Conservation (phyloP, 148 eudicot species). For the Pouteria glomerata region DNA sequence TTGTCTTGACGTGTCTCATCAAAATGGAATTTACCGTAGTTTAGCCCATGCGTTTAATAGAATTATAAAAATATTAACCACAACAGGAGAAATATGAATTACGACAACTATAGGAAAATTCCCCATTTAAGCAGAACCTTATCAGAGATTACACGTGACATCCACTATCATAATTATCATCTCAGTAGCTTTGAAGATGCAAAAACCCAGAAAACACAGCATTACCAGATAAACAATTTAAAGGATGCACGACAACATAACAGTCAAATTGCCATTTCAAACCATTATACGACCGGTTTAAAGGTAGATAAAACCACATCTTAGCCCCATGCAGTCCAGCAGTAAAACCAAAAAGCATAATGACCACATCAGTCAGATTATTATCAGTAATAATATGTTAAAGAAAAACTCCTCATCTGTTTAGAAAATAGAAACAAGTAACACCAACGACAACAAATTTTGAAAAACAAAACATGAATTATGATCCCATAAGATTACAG, state of each 20-base stretch:
- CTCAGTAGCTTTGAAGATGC: background rate
- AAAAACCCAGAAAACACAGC: background rate
- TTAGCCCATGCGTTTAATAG: background rate
- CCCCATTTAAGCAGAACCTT: background rate
- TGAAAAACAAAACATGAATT: background rate
- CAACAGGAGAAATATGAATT: background rate
- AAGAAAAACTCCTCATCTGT: background rate
- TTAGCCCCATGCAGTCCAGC: background rate
- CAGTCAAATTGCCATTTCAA: background rate
- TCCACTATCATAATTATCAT: background rate
- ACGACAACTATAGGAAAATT: background rate
- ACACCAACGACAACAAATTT: background rate
- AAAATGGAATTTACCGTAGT: background rate
- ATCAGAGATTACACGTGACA: background rate
- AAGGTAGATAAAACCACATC: background rate
- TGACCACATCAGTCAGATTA: background rate
- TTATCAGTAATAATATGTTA: background rate
- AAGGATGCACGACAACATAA: background rate
- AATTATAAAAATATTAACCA: background rate
- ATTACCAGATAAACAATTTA: background rate
- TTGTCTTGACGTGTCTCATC: background rate
- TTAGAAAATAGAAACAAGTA: background rate
- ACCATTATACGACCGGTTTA: background rate
- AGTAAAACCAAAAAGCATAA: background rate
- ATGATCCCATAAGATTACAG: background rate